These are phyloP conservation scores for Austropuccinia psidii DNA, from an alignment of 1,284 basidiomycete species.

Conservation along the genomic window DNA sequence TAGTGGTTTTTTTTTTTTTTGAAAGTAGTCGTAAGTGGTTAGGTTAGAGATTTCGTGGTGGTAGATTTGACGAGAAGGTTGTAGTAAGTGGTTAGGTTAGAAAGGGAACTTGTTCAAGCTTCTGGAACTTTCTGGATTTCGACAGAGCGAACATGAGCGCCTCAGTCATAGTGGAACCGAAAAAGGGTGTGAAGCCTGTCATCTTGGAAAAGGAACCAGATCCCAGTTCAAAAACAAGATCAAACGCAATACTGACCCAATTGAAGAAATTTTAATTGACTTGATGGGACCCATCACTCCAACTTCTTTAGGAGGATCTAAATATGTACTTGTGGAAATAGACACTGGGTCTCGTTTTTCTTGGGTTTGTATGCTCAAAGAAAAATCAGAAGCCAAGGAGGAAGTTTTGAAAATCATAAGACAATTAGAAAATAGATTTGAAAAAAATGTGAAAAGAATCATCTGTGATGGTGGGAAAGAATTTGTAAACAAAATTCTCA, in stretches of 20 bases:
- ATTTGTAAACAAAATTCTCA: not conserved
- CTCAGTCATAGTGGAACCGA: not conserved
- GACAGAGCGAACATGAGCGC: not conserved
- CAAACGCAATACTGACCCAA: not conserved
- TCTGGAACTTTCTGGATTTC: no score
- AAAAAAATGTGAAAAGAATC: slow-evolving; percentile 8
- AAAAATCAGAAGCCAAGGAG: not conserved
- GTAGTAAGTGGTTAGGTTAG: no score
- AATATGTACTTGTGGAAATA: not conserved
- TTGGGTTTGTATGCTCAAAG: not conserved
- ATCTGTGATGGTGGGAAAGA: slow-evolving; percentile 6
- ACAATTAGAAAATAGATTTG: not conserved
- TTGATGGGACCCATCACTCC: slow-evolving; percentile 5
- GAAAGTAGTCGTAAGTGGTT: no score
- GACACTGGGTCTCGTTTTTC: not conserved
- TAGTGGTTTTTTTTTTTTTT: no score
- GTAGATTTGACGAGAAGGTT: no score
- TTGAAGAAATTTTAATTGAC: slow-evolving; percentile 3
- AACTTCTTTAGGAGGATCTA: not conserved
- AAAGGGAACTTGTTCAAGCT: no score
- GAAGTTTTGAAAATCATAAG: not conserved
- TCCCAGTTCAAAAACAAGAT: no score
- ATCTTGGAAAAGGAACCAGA: not conserved
- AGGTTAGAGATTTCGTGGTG: no score
- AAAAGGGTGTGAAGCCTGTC: not conserved